Conservation (phyloP, 352 stramenopile genomes). For the Globisporangium solare region DNA sequence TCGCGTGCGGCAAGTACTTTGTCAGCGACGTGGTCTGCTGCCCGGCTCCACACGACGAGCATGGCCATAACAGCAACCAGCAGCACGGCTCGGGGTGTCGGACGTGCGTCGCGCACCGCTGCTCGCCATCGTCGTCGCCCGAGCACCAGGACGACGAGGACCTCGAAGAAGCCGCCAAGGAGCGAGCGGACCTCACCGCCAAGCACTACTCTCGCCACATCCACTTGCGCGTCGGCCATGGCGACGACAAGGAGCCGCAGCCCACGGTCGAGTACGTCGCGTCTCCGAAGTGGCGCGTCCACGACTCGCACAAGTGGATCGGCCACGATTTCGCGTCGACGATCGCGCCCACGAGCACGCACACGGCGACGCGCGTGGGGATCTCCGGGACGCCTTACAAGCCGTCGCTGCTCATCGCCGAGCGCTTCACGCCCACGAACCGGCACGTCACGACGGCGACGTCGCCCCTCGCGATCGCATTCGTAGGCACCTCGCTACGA, state of each 20-base stretch:
- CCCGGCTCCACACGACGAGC: neutral
- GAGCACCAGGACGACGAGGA: constrained; percentile 12
- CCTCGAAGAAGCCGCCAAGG: constrained; percentile 9
- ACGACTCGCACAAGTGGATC: constrained; percentile 50
- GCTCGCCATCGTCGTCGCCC: constrained; percentile 17
- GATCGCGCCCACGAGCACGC: constrained; percentile 30
- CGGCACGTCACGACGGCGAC: constrained; percentile 6
- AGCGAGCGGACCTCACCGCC: constrained; percentile 14
- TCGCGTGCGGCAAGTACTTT: constrained; percentile 59
- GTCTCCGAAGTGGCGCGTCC: constrained; percentile 48
- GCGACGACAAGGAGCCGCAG: constrained; percentile 17
- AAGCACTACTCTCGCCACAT: constrained; percentile 9
- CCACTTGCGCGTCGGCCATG: constrained; percentile 10
- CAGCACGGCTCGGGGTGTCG: constrained; percentile 19
- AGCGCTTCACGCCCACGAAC: constrained; percentile 29
- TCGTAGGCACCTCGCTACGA: neutral
- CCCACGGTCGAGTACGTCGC: constrained; percentile 55
- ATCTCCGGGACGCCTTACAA: constrained; percentile 36
- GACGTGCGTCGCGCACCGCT: constrained; percentile 21
- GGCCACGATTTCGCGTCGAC: constrained; percentile 47
- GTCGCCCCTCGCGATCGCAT: constrained; percentile 1
- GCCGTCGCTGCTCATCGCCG: constrained; percentile 33
- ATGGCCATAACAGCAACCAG: constrained; percentile 5
- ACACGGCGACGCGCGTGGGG: constrained; percentile 42
- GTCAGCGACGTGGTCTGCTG: constrained; percentile 39